A percentile compares a stretch with the other conserved stretches of the same genome.
Conservation (phyloP, 192 early-diverging fungal species). For the Geosiphon pyriformis region DNA sequence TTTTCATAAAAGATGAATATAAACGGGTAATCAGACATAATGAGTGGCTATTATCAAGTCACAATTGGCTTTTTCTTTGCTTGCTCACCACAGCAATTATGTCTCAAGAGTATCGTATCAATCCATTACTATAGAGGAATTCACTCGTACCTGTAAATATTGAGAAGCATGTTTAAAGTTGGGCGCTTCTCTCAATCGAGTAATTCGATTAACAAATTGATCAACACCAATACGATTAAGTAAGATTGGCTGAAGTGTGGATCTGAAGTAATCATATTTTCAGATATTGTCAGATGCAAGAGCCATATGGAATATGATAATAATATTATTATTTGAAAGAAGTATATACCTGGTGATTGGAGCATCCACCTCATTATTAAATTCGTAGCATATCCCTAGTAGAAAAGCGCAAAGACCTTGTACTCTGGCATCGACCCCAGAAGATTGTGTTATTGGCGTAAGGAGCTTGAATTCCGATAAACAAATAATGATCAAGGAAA, state of each 20-base stretch:
- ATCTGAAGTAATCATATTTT: slow-evolving; percentile 32
- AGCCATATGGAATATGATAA: not conserved
- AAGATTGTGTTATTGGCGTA: slow-evolving; percentile 82
- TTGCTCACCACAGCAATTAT: no score
- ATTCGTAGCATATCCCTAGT: slow-evolving; percentile 82
- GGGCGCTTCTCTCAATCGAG: slow-evolving; percentile 78
- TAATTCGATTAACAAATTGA: slow-evolving; percentile 75
- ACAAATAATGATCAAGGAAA: slow-evolving; percentile 1
- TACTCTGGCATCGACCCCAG: slow-evolving; percentile 75
- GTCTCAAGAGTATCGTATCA: no score
- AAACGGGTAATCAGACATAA: no score
- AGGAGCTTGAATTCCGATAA: slow-evolving; percentile 60
- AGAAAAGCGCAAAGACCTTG: slow-evolving; percentile 90
- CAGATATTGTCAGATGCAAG: no score
- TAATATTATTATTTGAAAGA: not conserved
- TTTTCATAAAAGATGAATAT: slow-evolving; percentile 4
- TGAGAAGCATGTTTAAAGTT: slow-evolving; percentile 72
- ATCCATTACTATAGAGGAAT: no score
- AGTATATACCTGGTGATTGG: slow-evolving; percentile 52
- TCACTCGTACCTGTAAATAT: slow-evolving; percentile 41
- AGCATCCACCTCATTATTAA: slow-evolving; percentile 75
- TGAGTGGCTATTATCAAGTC: no score
- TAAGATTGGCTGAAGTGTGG: slow-evolving; percentile 77
- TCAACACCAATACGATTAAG: slow-evolving; percentile 83
- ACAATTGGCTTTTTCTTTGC: no score